These are phyloP conservation scores for Scleromitrula shiraiana DNA, from an alignment of 2,329 filamentous ascomycete species.

Conservation along the genomic window DNA sequence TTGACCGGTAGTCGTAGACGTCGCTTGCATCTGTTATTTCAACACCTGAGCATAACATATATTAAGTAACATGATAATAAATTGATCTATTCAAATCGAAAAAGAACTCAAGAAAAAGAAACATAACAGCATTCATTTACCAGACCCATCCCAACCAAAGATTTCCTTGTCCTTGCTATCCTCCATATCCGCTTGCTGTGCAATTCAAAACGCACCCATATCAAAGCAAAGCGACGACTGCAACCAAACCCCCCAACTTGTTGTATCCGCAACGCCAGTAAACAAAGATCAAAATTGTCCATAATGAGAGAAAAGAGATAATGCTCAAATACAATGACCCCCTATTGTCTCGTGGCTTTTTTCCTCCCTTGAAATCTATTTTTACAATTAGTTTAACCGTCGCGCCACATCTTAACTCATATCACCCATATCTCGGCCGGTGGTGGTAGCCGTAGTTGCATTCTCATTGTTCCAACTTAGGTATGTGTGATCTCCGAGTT, in stretches of 20 bases:
- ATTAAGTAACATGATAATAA: background rate
- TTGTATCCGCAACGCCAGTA: background rate
- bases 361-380: background rate
- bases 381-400: background rate
- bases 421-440: conserved; percentile 43
- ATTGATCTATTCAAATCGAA: background rate
- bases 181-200: background rate
- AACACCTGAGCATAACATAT: background rate
- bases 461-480: conserved; percentile 85
- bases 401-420: background rate
- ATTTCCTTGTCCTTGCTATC: too few species aligned
- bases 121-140: background rate
- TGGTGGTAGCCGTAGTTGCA: conserved; percentile 44
- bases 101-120: too few species aligned
- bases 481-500: conserved; percentile 96
- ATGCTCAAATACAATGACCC: background rate
- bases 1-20: too few species aligned
- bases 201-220: background rate
- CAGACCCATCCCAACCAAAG: background rate
- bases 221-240: background rate
- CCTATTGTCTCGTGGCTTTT: background rate
- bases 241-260: background rate
- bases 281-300: background rate
- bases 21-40: too few species aligned
- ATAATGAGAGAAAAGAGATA: background rate